phyloP scores from a whole-genome alignment of 1,139 yeast species.

The Scheffersomyces illinoinensis region DNA sequence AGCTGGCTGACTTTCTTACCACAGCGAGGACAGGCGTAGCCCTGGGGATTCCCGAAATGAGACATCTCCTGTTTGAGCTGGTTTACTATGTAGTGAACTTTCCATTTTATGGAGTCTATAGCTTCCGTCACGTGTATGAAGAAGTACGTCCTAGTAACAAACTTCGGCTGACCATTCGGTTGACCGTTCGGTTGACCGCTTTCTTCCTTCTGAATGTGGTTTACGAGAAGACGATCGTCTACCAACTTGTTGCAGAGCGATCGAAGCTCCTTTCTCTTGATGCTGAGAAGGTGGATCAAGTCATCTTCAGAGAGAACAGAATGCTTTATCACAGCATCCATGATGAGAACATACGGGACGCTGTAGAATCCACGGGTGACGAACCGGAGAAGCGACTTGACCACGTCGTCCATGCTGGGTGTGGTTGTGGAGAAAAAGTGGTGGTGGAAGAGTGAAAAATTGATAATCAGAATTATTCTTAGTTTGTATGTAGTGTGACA shows the following conservation, averaged over 20 bases:
- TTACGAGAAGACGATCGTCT: constrained; percentile 73
- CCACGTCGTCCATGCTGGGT: constrained; percentile 40
- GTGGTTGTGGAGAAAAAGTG: background rate
- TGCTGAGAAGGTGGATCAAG: constrained; percentile 72
- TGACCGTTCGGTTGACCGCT: constrained; percentile 55
- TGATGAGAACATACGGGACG: constrained; percentile 74
- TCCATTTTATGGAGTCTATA: constrained; percentile 95
- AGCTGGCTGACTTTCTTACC: constrained; percentile 76
- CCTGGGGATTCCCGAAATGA: constrained; percentile 87
- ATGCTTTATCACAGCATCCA: constrained; percentile 90
- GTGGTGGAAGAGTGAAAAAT: background rate
- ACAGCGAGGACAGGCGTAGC: constrained; percentile 88
- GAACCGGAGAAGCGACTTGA: constrained; percentile 46
- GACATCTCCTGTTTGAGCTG: constrained; percentile 77
- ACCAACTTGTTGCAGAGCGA: constrained; percentile 77
- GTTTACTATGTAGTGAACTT: constrained; percentile 83
- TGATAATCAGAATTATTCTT: background rate
- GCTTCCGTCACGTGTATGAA: constrained; percentile 91
- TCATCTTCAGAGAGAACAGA: constrained; percentile 95
- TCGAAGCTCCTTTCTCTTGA: constrained; percentile 84
- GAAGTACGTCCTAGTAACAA: constrained; percentile 74
- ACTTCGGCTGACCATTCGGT: constrained; percentile 57
- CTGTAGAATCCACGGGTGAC: constrained; percentile 89
- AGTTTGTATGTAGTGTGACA: background rate
- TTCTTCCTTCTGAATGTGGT: constrained; percentile 81